A percentile compares a stretch with the other conserved stretches of the same genome.
phyloP scores from a whole-genome alignment of 2,329 filamentous ascomycete genomes.

The Fulvia fulva region DNA sequence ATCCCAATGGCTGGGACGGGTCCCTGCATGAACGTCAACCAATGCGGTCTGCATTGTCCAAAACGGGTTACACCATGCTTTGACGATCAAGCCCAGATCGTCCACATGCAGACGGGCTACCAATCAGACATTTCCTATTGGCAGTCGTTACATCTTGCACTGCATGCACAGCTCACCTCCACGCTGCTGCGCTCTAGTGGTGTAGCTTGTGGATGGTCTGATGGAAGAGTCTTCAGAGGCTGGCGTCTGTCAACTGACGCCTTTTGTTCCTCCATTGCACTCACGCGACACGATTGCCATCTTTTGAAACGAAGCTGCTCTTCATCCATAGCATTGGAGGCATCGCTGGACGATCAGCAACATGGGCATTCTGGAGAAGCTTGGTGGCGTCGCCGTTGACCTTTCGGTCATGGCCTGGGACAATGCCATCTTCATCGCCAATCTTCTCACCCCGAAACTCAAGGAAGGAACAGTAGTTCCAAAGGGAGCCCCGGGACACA shows the following conservation, averaged over 20 bases:
- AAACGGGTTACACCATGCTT: not conserved
- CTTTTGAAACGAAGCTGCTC: not conserved
- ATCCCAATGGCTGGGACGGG: not conserved
- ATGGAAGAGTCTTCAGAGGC: not conserved
- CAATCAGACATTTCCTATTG: conserved; percentile 1
- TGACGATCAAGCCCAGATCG: conserved; percentile 1
- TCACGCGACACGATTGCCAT: not conserved
- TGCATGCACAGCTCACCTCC: conserved; percentile 3
- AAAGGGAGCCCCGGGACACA: conserved; percentile 33
- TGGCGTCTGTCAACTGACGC: not conserved
- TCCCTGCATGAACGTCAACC: not conserved
- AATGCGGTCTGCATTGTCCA: not conserved
- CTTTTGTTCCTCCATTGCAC: not conserved
- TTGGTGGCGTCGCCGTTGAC: conserved; percentile 32
- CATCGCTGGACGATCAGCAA: not conserved
- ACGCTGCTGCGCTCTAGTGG: not conserved
- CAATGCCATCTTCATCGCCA: conserved; percentile 37
- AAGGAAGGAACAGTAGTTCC: conserved; percentile 38
- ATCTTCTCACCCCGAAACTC: conserved; percentile 36
- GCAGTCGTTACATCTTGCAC: not conserved
- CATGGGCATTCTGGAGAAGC: conserved; percentile 23
- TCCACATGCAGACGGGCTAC: not conserved
- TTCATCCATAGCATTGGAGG: not conserved
- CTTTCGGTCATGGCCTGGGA: conserved; percentile 39
- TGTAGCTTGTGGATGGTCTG: not conserved